Evolutionary conservation across 306 rosid genomes (phyloP), one percentile per base, ranked within the genome.

Genomic region (Abrus pulchellus): DNA sequence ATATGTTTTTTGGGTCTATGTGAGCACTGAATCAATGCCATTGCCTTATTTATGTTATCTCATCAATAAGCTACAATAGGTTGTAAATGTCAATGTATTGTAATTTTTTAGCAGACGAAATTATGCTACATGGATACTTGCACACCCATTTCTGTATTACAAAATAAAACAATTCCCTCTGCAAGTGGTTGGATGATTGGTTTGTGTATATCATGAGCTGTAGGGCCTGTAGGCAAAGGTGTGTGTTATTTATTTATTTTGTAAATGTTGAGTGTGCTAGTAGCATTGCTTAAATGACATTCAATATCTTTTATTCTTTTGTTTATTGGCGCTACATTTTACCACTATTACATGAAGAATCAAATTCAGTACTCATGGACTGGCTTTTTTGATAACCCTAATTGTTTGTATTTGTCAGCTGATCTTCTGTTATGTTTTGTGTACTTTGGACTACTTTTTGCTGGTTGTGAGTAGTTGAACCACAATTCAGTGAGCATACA

Each of bases 91-190:
- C 38, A 68, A 63, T 66, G 29, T 65, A 1, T 28, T 43, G 5
- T 77, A 1, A 52, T 59, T n/a, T 48, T 50, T 68, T 55, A 73
- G 71, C 41, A 67, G 74, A 49, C 48, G 32, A 13, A 59, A 49
- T 34, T 78, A 2, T 57, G 38, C 47, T 29, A 27, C 36, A 32
- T 60, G 40, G 59, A 64, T 36, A 7, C 71, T 34, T 53, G 28
- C 13, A 13, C 32, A 7, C 5, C 45, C 74, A 9, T 76, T 69
- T 78, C 8, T 60, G 49, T 68, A 49, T 82, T 67, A 1, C 47
- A 53, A 52, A 5, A 3, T 27, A 41, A 29, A 48, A 41, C 48
- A 68, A 13, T 13, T 77, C 29, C 36, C 49, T 36, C n/a, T 3
- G 12, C 27, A 1, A 50, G 40, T 1, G 12, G 2, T 40, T 40